phyloP scores from a whole-genome alignment of 176 grass and related monocot genomes.

The Oryza officinalis region DNA sequence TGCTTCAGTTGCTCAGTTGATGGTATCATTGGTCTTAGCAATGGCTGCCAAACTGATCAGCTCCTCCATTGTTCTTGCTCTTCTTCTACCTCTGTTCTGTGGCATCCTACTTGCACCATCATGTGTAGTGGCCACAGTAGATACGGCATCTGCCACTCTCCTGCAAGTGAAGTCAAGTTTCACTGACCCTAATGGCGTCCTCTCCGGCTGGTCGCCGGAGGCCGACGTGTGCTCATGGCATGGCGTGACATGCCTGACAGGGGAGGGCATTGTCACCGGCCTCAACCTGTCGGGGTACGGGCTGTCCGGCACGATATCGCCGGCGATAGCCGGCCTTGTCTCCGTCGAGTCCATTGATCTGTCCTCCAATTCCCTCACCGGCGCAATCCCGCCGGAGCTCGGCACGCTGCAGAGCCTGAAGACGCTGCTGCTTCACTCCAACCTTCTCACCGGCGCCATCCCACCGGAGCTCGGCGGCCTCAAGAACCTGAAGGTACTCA shows the following conservation, averaged over 20 bases:
- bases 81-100: constrained; percentile 32
- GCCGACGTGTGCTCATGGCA: constrained; percentile 71
- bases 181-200: constrained; percentile 48
- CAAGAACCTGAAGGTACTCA: constrained; percentile 60
- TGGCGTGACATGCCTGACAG: constrained; percentile 53
- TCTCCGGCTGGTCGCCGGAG: constrained; percentile 63
- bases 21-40: constrained; percentile 23
- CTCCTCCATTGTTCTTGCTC: constrained; percentile 30
- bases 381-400: constrained; percentile 61
- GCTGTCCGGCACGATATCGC: constrained; percentile 59
- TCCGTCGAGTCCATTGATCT: constrained; percentile 72
- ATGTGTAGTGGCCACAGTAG: constrained; percentile 35
- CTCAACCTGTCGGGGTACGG: constrained; percentile 73
- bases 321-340: constrained; percentile 47
- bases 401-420: constrained; percentile 67
- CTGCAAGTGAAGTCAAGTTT: constrained; percentile 65
- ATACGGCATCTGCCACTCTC: constrained; percentile 36
- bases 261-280: constrained; percentile 42
- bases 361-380: constrained; percentile 81
- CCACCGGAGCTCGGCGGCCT: constrained; percentile 77
- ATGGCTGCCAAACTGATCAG: constrained; percentile 39
- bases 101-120: constrained; percentile 33
- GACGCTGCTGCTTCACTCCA: constrained; percentile 80
- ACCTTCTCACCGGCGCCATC: constrained; percentile 63
- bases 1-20: not conserved